Percentiles rank a stretch among this genome's conserved stretches.
Evolutionary conservation across 495 filamentous ascomycete genomes (phyloP).

Genomic region (Penicillium riverlandense): DNA sequence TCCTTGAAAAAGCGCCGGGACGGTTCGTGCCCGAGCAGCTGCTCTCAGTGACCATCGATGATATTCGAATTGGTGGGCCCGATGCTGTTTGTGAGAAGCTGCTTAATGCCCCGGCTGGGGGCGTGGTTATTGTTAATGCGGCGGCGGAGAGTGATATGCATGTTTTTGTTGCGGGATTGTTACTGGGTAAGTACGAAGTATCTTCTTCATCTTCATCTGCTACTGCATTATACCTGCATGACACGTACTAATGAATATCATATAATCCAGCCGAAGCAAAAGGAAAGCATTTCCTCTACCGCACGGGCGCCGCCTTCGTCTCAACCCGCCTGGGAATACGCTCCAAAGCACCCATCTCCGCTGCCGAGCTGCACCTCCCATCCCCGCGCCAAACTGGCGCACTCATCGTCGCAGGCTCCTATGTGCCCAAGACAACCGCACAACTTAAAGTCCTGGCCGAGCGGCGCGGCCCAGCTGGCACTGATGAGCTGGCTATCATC

Average conservation of each 20-base stretch:
- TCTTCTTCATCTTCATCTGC: no score
- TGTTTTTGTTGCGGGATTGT: constrained; percentile 38
- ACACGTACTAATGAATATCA: not conserved
- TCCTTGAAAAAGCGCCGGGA: constrained; percentile 42
- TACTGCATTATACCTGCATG: no score
- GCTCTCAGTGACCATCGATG: constrained; percentile 34
- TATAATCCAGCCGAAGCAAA: constrained; percentile 25
- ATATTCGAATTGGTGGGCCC: constrained; percentile 36
- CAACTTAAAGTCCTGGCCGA: constrained; percentile 36
- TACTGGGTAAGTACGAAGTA: constrained; percentile 20
- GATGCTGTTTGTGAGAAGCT: constrained; percentile 31
- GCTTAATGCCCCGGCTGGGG: constrained; percentile 20
- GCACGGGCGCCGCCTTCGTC: constrained; percentile 48
- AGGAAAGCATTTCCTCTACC: constrained; percentile 44
- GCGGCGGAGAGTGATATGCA: constrained; percentile 47
- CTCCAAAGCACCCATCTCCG: constrained; percentile 37
- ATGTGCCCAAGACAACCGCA: constrained; percentile 48
- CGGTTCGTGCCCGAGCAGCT: constrained; percentile 24
- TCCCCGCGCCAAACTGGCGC: constrained; percentile 29
- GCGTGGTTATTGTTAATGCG: constrained; percentile 44
- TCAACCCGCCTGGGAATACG: constrained; percentile 45
- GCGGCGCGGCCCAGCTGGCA: constrained; percentile 13
- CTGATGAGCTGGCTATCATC: constrained; percentile 32
- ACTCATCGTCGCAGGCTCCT: constrained; percentile 46
- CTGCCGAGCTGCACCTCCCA: constrained; percentile 29